phyloP scores from a whole-genome alignment of 73 alveolate genomes.

The Paramecium biaurelia region DNA sequence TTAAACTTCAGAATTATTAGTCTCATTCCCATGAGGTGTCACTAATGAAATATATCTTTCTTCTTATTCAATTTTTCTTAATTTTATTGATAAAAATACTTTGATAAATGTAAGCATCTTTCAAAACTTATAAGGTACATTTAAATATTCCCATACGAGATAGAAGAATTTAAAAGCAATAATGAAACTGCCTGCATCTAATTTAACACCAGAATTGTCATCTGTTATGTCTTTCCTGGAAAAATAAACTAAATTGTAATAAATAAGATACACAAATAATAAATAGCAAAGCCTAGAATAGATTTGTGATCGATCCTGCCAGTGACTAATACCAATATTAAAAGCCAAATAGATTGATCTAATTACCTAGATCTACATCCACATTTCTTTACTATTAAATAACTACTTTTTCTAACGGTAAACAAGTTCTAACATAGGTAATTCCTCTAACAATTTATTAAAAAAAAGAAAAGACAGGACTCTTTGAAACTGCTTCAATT shows the following conservation, averaged over 20 bases:
- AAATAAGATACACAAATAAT: neutral
- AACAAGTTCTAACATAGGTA: neutral
- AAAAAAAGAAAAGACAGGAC: neutral
- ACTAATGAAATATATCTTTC: neutral
- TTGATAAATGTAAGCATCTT: neutral
- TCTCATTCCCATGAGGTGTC: neutral
- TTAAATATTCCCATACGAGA: neutral
- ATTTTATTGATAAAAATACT: neutral
- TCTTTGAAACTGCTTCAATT: neutral
- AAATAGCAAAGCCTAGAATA: neutral
- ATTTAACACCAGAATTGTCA: neutral
- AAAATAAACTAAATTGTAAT: neutral
- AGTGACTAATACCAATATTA: neutral
- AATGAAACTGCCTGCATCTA: neutral
- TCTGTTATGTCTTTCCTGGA: neutral
- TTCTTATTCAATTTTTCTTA: neutral
- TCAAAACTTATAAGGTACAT: neutral
- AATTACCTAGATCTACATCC: neutral
- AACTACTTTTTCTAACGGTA: neutral
- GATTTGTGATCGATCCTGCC: neutral
- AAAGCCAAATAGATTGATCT: neutral
- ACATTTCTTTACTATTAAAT: neutral
- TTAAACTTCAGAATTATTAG: neutral
- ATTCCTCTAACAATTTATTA: slow-evolving; percentile 3
- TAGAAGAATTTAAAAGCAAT: neutral